Evolutionary conservation across 306 rosid genomes (phyloP).

Genomic region (Cyamopsis tetragonoloba): DNA sequence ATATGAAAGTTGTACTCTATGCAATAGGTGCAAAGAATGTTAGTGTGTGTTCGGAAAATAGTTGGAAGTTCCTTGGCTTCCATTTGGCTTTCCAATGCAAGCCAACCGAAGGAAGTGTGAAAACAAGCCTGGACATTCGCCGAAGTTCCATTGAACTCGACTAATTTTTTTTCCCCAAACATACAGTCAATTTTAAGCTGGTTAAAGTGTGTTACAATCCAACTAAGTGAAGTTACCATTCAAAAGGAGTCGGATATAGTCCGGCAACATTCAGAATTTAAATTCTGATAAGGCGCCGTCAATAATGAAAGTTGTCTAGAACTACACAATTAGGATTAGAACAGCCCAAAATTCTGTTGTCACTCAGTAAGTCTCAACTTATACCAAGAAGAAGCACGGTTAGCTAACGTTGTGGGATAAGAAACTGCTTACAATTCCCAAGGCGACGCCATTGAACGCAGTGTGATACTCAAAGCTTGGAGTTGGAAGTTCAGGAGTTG

Average conservation of each 20-base stretch:
- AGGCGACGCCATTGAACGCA: constrained; percentile 86
- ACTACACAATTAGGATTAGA: not conserved
- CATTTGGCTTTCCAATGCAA: too few relatives aligned
- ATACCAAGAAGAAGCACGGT: constrained; percentile 3
- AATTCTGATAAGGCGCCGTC: not conserved
- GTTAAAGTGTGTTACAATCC: not conserved
- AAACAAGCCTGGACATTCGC: too few relatives aligned
- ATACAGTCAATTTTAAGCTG: not conserved
- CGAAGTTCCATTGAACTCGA: too few relatives aligned
- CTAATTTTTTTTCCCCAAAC: too few relatives aligned
- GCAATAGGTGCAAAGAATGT: not conserved
- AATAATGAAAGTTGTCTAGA: not conserved
- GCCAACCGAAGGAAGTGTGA: too few relatives aligned
- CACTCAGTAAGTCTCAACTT: constrained; percentile 11
- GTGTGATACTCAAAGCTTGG: constrained; percentile 97
- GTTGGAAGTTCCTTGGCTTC: too few relatives aligned
- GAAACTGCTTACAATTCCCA: constrained; percentile 83
- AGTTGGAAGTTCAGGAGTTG: constrained; percentile 91
- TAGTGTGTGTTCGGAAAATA: too few relatives aligned
- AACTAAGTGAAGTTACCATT: not conserved
- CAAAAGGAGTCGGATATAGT: not conserved
- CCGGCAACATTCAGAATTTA: constrained; percentile 3
- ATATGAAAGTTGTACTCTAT: not conserved
- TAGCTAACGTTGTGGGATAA: constrained; percentile 17
- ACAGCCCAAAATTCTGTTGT: not conserved